Conservation (phyloP, 805 yeast genomes). For the Hagleromyces aurorensis region DNA sequence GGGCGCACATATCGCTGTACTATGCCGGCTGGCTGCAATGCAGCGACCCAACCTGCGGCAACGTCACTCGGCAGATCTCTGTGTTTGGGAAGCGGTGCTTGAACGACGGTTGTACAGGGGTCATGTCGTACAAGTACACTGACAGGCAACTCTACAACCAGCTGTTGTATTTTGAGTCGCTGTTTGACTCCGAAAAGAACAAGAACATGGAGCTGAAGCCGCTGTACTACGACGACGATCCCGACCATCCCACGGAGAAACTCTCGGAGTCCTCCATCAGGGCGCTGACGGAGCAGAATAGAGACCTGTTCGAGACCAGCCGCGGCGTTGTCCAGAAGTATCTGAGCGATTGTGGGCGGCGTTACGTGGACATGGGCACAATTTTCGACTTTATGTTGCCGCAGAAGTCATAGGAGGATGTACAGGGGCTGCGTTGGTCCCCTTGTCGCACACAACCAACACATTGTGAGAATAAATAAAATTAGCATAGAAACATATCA, state of each 20-base stretch:
- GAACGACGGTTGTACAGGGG: constrained; percentile 56
- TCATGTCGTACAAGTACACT: constrained; percentile 66
- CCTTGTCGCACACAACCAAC: too few relatives aligned
- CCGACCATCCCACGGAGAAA: constrained; percentile 28
- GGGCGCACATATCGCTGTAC: constrained; percentile 63
- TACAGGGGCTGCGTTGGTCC: too few relatives aligned
- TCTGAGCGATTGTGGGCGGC: constrained; percentile 72
- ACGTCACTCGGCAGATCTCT: constrained; percentile 72
- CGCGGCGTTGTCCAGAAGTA: constrained; percentile 62
- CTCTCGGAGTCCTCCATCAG: constrained; percentile 46
- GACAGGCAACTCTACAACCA: constrained; percentile 84
- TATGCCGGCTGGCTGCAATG: constrained; percentile 84
- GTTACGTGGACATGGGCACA: constrained; percentile 77
- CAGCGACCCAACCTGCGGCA: constrained; percentile 77
- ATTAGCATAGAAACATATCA: too few relatives aligned
- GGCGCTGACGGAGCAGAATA: constrained; percentile 75
- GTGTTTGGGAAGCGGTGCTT: constrained; percentile 87
- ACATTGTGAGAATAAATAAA: background rate
- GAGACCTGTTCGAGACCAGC: constrained; percentile 47
- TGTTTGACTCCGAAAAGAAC: constrained; percentile 78
- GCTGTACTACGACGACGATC: constrained; percentile 34
- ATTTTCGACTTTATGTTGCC: constrained; percentile 59
- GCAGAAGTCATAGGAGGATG: background rate
- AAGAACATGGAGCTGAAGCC: constrained; percentile 51
- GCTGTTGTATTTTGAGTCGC: constrained; percentile 62